Evolutionary conservation across 306 rosid genomes (phyloP).

Genomic region (Pueraria montana): DNA sequence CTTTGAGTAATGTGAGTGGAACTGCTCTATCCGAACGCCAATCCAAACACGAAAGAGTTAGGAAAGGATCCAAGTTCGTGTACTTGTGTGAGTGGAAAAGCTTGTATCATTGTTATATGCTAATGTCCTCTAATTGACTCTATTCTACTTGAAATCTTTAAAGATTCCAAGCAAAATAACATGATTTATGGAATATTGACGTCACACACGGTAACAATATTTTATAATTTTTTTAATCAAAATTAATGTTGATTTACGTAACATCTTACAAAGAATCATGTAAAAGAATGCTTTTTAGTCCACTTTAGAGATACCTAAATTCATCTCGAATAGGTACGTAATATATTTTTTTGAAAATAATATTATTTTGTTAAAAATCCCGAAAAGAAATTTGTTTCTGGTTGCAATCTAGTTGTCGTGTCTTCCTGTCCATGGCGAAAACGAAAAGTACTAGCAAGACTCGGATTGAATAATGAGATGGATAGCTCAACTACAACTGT

Average conservation of each 20-base stretch:
- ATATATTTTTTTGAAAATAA: neutral
- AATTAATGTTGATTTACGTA: no score
- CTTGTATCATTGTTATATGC: no score
- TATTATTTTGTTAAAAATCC: neutral
- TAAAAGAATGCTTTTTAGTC: neutral
- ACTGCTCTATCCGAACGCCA: no score
- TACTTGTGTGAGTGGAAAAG: no score
- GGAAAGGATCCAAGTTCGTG: no score
- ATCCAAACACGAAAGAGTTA: no score
- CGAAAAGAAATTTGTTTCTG: neutral
- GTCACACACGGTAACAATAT: neutral
- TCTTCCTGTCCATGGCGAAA: constrained; percentile 1
- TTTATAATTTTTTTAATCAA: no score
- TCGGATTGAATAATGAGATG: constrained; percentile 10
- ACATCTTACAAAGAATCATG: neutral
- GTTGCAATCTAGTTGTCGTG: constrained; percentile 28
- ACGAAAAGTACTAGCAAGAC: neutral
- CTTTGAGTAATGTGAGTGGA: no score
- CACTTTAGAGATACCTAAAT: neutral
- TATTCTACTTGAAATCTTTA: no score
- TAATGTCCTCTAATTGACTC: no score
- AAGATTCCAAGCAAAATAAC: no score
- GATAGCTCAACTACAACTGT: neutral
- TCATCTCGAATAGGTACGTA: neutral
- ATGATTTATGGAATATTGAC: no score